Conservation (phyloP, 805 yeast genomes). For the Metschnikowia lochheadii region DNA sequence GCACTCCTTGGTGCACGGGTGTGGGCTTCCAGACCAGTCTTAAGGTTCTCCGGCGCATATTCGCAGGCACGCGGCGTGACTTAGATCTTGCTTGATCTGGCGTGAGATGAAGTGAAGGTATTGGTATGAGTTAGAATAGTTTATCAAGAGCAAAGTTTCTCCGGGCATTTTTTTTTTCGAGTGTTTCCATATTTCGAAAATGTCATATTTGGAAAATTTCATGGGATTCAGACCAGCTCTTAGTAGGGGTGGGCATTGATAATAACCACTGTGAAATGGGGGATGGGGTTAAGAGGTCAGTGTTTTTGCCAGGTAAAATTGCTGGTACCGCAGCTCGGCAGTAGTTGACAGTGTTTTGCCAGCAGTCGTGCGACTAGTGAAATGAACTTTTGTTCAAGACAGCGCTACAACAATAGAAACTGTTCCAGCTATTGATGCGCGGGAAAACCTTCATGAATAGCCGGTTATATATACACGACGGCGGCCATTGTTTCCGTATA, state of each 20-base stretch:
- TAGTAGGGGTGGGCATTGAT: too few relatives aligned
- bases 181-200: background rate
- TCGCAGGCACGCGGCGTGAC: constrained; percentile 1
- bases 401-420: background rate
- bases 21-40: background rate
- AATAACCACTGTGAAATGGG: too few relatives aligned
- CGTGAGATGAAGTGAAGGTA: background rate
- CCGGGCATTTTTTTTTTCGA: too few relatives aligned
- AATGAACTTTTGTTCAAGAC: background rate
- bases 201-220: too few relatives aligned
- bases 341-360: background rate
- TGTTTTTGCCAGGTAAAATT: background rate
- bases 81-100: background rate
- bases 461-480: background rate
- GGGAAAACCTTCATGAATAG: background rate
- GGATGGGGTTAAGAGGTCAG: too few relatives aligned
- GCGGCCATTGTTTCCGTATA: background rate
- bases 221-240: too few relatives aligned
- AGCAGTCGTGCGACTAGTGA: background rate
- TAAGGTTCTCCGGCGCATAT: background rate
- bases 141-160: background rate
- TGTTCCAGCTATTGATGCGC: background rate
- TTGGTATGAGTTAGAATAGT: background rate
- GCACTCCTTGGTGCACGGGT: background rate
- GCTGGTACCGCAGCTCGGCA: background rate